Conservation (phyloP, 305 asterid genomes). For the Fraxinus velutina region DNA sequence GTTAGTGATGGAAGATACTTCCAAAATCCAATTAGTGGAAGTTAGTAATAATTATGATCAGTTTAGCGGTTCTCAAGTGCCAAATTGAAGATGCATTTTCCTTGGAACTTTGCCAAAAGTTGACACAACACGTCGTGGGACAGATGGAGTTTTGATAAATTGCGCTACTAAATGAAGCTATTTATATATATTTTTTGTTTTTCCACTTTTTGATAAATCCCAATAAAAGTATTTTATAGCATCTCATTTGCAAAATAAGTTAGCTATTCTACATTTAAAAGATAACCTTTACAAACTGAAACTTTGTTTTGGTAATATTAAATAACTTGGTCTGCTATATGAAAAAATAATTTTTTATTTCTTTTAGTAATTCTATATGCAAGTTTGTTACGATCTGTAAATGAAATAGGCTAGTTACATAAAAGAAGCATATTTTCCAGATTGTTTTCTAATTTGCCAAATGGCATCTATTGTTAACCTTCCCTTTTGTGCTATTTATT, state of each 20-base stretch:
- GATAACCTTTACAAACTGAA: not conserved
- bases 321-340: not conserved
- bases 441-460: not conserved
- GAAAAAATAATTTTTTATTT: not conserved
- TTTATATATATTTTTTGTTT: too few species aligned
- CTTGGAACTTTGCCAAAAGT: not conserved
- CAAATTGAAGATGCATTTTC: not conserved
- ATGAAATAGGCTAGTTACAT: not conserved
- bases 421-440: not conserved
- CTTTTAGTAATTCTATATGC: not conserved
- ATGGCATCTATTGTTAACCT: not conserved
- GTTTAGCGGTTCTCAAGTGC: not conserved
- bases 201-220: not conserved
- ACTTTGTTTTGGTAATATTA: not conserved
- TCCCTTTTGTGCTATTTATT: conserved; percentile 11
- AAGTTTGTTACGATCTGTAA: not conserved
- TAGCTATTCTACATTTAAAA: not conserved
- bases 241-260: not conserved
- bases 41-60: not conserved
- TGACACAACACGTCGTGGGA: not conserved
- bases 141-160: not conserved
- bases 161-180: not conserved
- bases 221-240: not conserved
- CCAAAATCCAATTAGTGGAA: not conserved
- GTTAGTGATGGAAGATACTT: not conserved